phyloP scores from a whole-genome alignment of 1,139 yeast species.

The Yamadazyma jaroonii region DNA sequence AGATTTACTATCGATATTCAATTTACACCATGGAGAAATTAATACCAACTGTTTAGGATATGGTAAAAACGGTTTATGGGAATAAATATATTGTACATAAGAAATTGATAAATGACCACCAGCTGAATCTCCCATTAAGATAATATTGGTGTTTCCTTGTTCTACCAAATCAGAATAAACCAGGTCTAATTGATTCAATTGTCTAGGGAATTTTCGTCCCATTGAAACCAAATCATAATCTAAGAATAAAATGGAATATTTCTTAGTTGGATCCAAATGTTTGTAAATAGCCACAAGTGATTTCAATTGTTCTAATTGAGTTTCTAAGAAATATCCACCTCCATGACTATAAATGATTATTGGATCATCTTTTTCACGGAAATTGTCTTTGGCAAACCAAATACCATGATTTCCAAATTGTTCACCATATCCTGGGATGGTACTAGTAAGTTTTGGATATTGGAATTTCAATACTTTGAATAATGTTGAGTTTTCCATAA shows the following conservation, averaged over 20 bases:
- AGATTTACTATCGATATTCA: constrained; percentile 13
- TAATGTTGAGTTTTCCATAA: not conserved
- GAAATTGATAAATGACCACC: constrained; percentile 38
- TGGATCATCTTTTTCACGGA: constrained; percentile 28
- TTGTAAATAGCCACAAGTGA: constrained; percentile 28
- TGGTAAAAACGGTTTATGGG: constrained; percentile 12
- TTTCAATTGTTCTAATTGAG: constrained; percentile 32
- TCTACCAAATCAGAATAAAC: constrained; percentile 27
- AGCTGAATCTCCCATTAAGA: constrained; percentile 41
- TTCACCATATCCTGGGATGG: constrained; percentile 32
- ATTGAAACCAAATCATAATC: constrained; percentile 38
- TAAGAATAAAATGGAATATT: constrained; percentile 30
- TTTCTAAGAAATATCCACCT: constrained; percentile 41
- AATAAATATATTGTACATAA: constrained; percentile 27
- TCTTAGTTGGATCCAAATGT: constrained; percentile 25
- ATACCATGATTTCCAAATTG: constrained; percentile 30
- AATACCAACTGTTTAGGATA: constrained; percentile 33
- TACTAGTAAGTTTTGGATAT: constrained; percentile 5
- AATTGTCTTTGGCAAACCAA: constrained; percentile 35
- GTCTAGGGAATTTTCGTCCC: constrained; percentile 35
- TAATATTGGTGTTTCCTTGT: constrained; percentile 30
- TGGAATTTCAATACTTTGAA: constrained; percentile 5
- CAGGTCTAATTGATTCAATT: constrained; percentile 30
- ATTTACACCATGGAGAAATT: constrained; percentile 37
- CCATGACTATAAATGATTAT: constrained; percentile 40